Conservation (phyloP, 2,329 filamentous ascomycete species). For the Davidsoniella australis region DNA sequence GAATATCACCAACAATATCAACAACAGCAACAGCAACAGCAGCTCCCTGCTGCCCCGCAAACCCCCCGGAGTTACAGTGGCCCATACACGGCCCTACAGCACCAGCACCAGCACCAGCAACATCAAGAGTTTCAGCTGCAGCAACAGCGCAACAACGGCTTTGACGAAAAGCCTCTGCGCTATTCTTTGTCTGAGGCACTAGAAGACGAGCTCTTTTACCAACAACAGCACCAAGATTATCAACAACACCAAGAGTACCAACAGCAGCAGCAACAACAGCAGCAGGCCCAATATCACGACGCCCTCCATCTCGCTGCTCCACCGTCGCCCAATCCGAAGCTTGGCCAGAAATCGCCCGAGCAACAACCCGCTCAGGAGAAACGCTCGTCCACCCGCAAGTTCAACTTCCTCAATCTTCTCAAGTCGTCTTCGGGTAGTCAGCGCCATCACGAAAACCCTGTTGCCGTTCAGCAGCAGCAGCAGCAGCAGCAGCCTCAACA, state of each 20-base stretch:
- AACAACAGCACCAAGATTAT: constrained; percentile 11
- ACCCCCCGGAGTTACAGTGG: constrained; percentile 2
- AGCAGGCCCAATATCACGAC: constrained; percentile 7
- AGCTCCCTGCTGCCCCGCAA: constrained; percentile 18
- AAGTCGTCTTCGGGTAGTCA: constrained; percentile 7
- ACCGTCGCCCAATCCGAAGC: not conserved
- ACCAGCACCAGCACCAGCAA: constrained; percentile 19
- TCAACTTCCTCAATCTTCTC: constrained; percentile 7
- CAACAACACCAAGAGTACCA: constrained; percentile 11
- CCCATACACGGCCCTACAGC: constrained; percentile 10
- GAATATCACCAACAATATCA: not conserved
- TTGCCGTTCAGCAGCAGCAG: not conserved
- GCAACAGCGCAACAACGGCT: constrained; percentile 6
- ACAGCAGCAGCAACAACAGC: constrained; percentile 15
- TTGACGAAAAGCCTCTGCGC: constrained; percentile 14
- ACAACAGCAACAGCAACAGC: constrained; percentile 1
- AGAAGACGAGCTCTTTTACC: not conserved
- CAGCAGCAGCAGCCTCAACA: constrained; percentile 1
- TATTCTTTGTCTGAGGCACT: constrained; percentile 2
- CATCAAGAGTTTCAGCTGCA: constrained; percentile 16
- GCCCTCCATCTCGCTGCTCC: not conserved
- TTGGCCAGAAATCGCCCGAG: not conserved
- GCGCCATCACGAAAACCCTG: constrained; percentile 8
- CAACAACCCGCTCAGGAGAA: constrained; percentile 5
- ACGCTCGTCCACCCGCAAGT: constrained; percentile 4